Percentiles rank a stretch among this genome's conserved stretches.
phyloP scores from a whole-genome alignment of 2,329 filamentous ascomycete species.

The Diaporthe capsici region DNA sequence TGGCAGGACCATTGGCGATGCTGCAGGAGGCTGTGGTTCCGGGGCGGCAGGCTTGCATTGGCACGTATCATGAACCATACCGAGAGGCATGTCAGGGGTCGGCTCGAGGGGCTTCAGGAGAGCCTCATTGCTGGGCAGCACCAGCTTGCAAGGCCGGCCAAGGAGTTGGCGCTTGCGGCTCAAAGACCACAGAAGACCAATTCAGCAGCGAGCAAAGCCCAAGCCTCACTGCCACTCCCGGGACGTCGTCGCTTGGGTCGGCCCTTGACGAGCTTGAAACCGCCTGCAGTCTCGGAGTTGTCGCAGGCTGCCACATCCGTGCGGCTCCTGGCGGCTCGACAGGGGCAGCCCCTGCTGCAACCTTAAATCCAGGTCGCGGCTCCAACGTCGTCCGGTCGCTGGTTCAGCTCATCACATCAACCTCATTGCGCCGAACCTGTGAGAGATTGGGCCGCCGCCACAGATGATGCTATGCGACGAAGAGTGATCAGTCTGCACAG shows the following conservation, averaged over 20 bases:
- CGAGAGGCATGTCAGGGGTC: slow-evolving; percentile 17
- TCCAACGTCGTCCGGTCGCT: slow-evolving; percentile 45
- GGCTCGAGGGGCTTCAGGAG: background rate
- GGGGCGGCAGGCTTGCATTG: slow-evolving; percentile 23
- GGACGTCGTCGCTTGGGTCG: slow-evolving; percentile 8
- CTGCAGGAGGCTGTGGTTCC: background rate
- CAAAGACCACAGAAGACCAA: background rate
- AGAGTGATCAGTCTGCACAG: slow-evolving; percentile 4
- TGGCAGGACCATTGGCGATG: slow-evolving; percentile 11
- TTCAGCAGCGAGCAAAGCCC: background rate
- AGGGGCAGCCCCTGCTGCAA: slow-evolving; percentile 43
- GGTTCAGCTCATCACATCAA: slow-evolving; percentile 42
- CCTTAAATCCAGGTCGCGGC: slow-evolving; percentile 51
- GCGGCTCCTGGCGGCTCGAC: slow-evolving; percentile 30
- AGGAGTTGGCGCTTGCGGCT: slow-evolving; percentile 6
- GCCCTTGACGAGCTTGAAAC: slow-evolving; percentile 39
- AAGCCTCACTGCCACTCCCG: slow-evolving; percentile 13
- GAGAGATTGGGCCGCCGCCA: slow-evolving; percentile 7
- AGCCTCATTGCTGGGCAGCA: slow-evolving; percentile 16
- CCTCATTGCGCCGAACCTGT: background rate
- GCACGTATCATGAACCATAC: slow-evolving; percentile 24
- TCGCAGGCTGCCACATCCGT: slow-evolving; percentile 41
- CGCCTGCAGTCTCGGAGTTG: slow-evolving; percentile 40
- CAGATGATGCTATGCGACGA: slow-evolving; percentile 26
- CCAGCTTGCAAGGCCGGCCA: background rate